These are phyloP conservation scores for Aspergillus carlsbadensis DNA, from an alignment of 495 filamentous ascomycete species.

Conservation along the genomic window DNA sequence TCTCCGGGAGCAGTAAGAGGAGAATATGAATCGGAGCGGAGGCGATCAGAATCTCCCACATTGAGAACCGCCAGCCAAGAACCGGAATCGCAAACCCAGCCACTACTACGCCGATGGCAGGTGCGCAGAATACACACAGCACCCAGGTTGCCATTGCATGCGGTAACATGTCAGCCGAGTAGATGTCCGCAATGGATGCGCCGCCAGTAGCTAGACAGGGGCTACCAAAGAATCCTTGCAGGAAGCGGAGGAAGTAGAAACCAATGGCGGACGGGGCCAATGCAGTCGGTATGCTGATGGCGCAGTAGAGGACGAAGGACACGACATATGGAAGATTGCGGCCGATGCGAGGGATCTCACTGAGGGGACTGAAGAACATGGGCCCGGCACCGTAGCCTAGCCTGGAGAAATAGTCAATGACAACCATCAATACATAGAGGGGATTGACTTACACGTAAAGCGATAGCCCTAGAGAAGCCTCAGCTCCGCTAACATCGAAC, in stretches of 20 bases:
- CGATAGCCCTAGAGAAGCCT: conserved; percentile 48
- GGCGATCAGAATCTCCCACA: no score
- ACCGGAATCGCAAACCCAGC: no score
- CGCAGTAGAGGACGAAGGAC: conserved; percentile 47
- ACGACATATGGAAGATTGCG: conserved; percentile 37
- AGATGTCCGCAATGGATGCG: conserved; percentile 28
- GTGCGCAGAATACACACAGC: neutral
- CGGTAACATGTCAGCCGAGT: conserved; percentile 1
- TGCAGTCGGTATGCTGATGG: conserved; percentile 44
- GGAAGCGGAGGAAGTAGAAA: conserved; percentile 42
- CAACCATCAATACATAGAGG: conserved; percentile 11
- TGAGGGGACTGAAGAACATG: conserved; percentile 12
- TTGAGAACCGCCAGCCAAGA: no score
- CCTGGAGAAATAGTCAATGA: conserved; percentile 9
- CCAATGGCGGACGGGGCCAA: conserved; percentile 20
- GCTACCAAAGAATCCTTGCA: conserved; percentile 52
- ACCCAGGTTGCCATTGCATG: conserved; percentile 1
- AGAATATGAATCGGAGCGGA: no score
- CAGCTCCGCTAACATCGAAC: conserved; percentile 45
- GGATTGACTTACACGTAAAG: conserved; percentile 46
- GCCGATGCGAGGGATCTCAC: neutral
- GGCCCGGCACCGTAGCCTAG: conserved; percentile 25
- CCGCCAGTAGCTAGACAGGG: conserved; percentile 46
- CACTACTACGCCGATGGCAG: neutral
- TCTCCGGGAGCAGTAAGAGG: no score